These are phyloP conservation scores for Ormosia semicastrata DNA, from an alignment of 306 rosid genomes.

Conservation along the genomic window DNA sequence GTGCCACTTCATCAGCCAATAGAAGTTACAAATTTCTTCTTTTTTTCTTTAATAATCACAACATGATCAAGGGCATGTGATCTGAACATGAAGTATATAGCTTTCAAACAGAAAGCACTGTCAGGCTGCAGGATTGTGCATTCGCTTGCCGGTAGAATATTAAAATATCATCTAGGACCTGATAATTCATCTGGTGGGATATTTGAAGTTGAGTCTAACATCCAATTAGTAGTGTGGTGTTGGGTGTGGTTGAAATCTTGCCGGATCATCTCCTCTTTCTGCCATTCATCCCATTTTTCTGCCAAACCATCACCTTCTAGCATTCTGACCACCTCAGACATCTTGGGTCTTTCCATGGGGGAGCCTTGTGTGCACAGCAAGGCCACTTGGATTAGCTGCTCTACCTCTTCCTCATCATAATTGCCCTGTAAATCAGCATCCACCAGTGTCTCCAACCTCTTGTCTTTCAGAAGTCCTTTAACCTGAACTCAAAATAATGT, in stretches of 20 bases:
- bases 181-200: slow-evolving; percentile 77
- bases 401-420: slow-evolving; percentile 61
- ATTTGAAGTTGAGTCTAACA: slow-evolving; percentile 69
- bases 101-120: slow-evolving; percentile 35
- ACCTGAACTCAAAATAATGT: slow-evolving; percentile 52
- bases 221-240: slow-evolving; percentile 63
- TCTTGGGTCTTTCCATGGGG: slow-evolving; percentile 80
- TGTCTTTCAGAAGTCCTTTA: slow-evolving; percentile 78
- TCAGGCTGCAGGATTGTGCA: slow-evolving; percentile 22
- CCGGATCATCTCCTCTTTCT: slow-evolving; percentile 72
- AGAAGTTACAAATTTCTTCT: slow-evolving; percentile 27
- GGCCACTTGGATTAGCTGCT: slow-evolving; percentile 85
- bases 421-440: slow-evolving; percentile 71
- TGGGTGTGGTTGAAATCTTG: slow-evolving; percentile 49
- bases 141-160: slow-evolving; percentile 15
- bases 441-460: slow-evolving; percentile 67
- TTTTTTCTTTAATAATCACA: slow-evolving; percentile 39
- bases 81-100: slow-evolving; percentile 31
- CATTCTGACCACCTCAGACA: slow-evolving; percentile 95
- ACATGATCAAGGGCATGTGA: slow-evolving; percentile 38
- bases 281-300: slow-evolving; percentile 93
- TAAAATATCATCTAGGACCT: slow-evolving; percentile 73
- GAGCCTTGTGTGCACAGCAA: slow-evolving; percentile 84
- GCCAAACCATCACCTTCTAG: slow-evolving; percentile 94
- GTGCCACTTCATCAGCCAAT: slow-evolving; percentile 39